phyloP scores from a whole-genome alignment of 805 yeast species.

The Candida andamanensis region DNA sequence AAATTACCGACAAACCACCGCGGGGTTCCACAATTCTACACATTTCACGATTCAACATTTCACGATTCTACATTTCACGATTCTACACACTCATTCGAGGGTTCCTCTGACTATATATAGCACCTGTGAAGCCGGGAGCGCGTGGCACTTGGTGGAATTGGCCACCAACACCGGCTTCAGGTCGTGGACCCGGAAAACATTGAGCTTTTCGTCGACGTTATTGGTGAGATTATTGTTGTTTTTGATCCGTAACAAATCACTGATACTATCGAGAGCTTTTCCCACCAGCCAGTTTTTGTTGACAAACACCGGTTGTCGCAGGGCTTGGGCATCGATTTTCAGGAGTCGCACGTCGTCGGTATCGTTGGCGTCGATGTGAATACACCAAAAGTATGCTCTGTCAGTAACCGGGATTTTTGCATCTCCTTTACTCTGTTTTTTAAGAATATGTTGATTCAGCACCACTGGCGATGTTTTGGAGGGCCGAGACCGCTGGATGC shows the following conservation, averaged over 20 bases:
- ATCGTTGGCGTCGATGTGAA: slow-evolving; percentile 26
- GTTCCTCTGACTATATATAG: slow-evolving; percentile 51
- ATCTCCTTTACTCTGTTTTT: slow-evolving; percentile 49
- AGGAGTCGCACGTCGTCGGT: slow-evolving; percentile 20
- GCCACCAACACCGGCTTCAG: slow-evolving; percentile 26
- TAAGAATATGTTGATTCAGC: slow-evolving; percentile 30
- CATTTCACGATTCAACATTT: too few species aligned
- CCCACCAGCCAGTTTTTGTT: slow-evolving; percentile 60
- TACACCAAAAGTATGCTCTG: slow-evolving; percentile 46
- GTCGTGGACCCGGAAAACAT: slow-evolving; percentile 37
- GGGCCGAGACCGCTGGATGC: slow-evolving; percentile 16
- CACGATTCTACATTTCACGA: too few species aligned
- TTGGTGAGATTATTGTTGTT: slow-evolving; percentile 46
- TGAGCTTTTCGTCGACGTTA: slow-evolving; percentile 37
- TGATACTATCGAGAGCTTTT: slow-evolving; percentile 48
- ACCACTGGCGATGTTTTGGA: slow-evolving; percentile 12
- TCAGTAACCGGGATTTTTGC: slow-evolving; percentile 36
- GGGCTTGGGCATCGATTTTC: slow-evolving; percentile 21
- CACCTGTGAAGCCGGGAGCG: slow-evolving; percentile 44
- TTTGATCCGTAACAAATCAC: slow-evolving; percentile 41
- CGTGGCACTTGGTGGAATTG: slow-evolving; percentile 31
- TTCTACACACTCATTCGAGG: too few species aligned
- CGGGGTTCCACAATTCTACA: too few species aligned
- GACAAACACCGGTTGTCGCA: slow-evolving; percentile 37
- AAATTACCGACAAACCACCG: too few species aligned